Evolutionary conservation across 163 green algal genomes (phyloP), one percentile per base, ranked within the genome.

Genomic region (Scenedesmus sp.): DNA sequence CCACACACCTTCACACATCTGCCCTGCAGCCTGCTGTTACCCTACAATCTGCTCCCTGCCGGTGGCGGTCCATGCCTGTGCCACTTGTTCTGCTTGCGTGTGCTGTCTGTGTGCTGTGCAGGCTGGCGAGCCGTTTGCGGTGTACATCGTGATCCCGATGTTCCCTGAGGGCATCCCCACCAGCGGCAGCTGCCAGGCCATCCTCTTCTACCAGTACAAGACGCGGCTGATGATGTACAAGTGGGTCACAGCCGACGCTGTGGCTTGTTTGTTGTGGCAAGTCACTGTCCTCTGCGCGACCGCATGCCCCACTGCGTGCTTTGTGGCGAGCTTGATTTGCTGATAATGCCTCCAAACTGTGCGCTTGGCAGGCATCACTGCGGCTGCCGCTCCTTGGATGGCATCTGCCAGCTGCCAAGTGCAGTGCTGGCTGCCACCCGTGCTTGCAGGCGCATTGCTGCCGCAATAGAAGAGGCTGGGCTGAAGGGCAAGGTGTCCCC

Each of bases 151-250:
- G 9, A 61, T 95, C 13, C 94, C 94, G 33, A 93, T 96, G 91
- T 95, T 79, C 82, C 91, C 94, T n/a, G 94, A 96, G 83, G 94
- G 92, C 70, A 72, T 92, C 26, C 94, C 94, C 33, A 92, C 84
- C 37, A 88, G 86, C 30, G 91, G 59, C 59, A 83, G 91, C 65
- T 88, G 92, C 22, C 92, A 96, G 72, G 93, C 87, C 18, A 95
- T 96, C 44, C 91, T 96, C 33, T 84, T 87, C 78, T 95, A 86
- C 59, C 92, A 96, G 91, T 26, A 85, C 26, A 83, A 85, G n/a
- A 96, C 94, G 30, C 93, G 93, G 51, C 43, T 91, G 68, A 91
- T 92, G 81, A 96, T 96, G 94, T 96, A 95, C 88, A 90, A 79
- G 85, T 90, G 33, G 72, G 84, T n/a, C 44, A 16, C n/a, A 73